Base-by-base conservation (phyloP, 1,284 basidiomycete species). In the Papiliotrema flavescens region DNA sequence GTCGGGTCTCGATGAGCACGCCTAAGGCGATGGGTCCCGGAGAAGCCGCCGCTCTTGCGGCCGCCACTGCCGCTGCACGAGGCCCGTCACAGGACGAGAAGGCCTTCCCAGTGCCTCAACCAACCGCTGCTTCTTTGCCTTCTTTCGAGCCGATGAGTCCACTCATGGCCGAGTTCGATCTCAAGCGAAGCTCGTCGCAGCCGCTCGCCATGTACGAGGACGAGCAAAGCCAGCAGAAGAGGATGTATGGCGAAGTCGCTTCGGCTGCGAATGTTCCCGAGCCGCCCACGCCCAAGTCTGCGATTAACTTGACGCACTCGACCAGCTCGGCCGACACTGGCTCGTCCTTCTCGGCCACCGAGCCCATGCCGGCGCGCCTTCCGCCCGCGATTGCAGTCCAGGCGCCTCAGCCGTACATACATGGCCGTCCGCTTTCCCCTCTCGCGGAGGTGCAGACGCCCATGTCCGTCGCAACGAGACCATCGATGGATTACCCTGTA, bases 371-470 rank as follows among this genome's bases (percentile, higher is more conserved):
- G 17, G 40, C 41, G 40, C 39, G 39, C 23, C 37, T 42, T 47
- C 49, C 60, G 37, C 65, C 63, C 35, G 51, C 54, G 15, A 17
- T 64, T 7, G 51, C 44, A 19, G 46, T 70, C 8, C 40, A 53
- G 39, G 53, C 61, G 46, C 58, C 62, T 50, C 54, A 60, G 49
- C 72, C 72, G 8, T 76, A 74, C 56, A 57, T 67, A 40, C 74
- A 76, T 54, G 74, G 74, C 47, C 66, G 62, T 49, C 74, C 74
- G 1, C 64, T 76, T 1, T 66, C 71, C 5, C 70, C 73, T 3
- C 51, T 76, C 19, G 37, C 37, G 15, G 74, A 76, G 57, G 67
- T 74, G 3, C 57, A 64, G 3, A 75, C 74, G 17, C 65, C 64
- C 26, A 54, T 56, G 41, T 53, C 56, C 14, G 60, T 48, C n/a